Conservation (phyloP, 1,284 basidiomycete genomes). For the Pseudozyma sp. region DNA sequence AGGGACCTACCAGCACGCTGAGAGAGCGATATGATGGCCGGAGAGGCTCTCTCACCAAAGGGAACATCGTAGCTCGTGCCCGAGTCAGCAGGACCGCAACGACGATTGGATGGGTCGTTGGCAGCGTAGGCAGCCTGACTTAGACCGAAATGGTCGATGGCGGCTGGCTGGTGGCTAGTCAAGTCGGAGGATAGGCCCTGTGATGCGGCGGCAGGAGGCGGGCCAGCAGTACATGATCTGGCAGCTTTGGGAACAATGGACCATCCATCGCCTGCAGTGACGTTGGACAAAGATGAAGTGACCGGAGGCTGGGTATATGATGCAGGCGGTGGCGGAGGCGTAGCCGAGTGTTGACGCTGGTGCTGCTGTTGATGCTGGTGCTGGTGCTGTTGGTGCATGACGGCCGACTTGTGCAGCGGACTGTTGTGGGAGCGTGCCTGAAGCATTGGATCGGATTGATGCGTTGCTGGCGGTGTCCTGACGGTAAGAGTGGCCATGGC, state of each 20-base stretch:
- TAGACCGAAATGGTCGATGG: slow-evolving; percentile 13
- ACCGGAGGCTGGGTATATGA: slow-evolving; percentile 38
- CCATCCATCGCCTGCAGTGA: slow-evolving; percentile 47
- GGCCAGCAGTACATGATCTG: not conserved
- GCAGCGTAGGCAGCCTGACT: slow-evolving; percentile 33
- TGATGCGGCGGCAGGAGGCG: slow-evolving; percentile 5
- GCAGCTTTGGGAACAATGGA: slow-evolving; percentile 30
- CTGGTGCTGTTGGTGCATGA: slow-evolving; percentile 11
- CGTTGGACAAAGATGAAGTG: slow-evolving; percentile 24
- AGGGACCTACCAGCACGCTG: slow-evolving; percentile 32
- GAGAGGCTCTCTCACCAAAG: slow-evolving; percentile 45
- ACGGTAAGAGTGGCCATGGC: slow-evolving; percentile 48
- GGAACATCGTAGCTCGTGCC: slow-evolving; percentile 38
- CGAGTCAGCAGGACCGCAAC: slow-evolving; percentile 31
- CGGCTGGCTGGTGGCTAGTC: slow-evolving; percentile 2
- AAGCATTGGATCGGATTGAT: slow-evolving; percentile 42
- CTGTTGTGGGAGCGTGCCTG: slow-evolving; percentile 28
- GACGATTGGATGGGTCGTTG: slow-evolving; percentile 32
- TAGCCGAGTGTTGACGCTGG: slow-evolving; percentile 11
- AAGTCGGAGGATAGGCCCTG: not conserved
- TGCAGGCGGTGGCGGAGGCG: slow-evolving; percentile 25
- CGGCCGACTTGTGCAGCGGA: slow-evolving; percentile 23
- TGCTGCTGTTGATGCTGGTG: slow-evolving; percentile 13
- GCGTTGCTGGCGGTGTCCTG: slow-evolving; percentile 30
- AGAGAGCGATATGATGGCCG: slow-evolving; percentile 44